Evolutionary conservation across 2,329 filamentous ascomycete species (phyloP), one percentile per base, ranked within the genome.

Genomic region (Trichothecium roseum): DNA sequence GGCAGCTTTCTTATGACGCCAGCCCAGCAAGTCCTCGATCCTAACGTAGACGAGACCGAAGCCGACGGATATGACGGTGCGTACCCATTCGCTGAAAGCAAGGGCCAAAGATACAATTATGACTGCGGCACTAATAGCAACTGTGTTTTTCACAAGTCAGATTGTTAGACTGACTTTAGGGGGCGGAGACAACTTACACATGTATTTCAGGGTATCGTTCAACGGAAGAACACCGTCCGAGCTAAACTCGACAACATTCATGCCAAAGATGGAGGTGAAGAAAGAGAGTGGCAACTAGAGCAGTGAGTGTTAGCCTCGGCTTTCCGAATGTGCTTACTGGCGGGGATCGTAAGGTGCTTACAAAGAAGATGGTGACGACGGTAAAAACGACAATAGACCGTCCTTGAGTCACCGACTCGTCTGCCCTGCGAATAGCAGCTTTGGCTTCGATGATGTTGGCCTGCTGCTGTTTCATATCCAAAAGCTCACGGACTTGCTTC

Each of bases 371-470:
- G 0, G 64, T 68, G 1, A 66, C 59, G 3, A 67, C 44, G 0
- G 64, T 68, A 38, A 68, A 68, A 2, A 63, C 49, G 51, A 68
- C 60, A 32, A 68, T 61, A 1, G 62, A 57, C 1, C 57, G 50
- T 1, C 63, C 61, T 38, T 69, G 64, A 3, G 52, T 53, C 4
- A 62, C 55, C 1, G 54, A 59, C 35, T 66, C 58, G 1, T 62
- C 54, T 0, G 56, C 57, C 26, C 64, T 55, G 15, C 51, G 55
- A 14, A 62, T 52, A 0, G 63, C 52, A 9, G 60, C 55, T 50
- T 59, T 61, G 1, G 63, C 63, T 39, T 68, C 62, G 8, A 66
- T 54, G 2, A 68, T 58, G 30, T 60, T 57, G 0, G 63, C 61
- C 38, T 68, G 63, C 40, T 68, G 63, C 30, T 66, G 63, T 37